A percentile compares a stretch with the other conserved stretches of the same genome.
These are phyloP conservation scores for Neocallimastix lanati DNA, from an alignment of 192 early-diverging fungal genomes.

Conservation along the genomic window DNA sequence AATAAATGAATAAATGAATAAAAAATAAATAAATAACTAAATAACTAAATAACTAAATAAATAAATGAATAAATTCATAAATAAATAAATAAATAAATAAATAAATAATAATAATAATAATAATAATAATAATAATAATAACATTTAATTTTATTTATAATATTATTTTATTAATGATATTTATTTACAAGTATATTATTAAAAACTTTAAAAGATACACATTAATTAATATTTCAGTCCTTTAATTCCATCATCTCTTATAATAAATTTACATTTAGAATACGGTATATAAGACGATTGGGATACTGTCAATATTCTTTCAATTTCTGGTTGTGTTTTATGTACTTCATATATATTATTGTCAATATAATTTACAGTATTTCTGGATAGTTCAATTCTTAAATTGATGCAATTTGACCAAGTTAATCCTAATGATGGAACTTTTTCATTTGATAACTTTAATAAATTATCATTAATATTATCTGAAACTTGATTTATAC, in stretches of 20 bases:
- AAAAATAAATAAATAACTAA: too few species aligned
- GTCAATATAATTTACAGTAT: slow-evolving; percentile 8
- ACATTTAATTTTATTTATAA: too few species aligned
- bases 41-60: too few species aligned
- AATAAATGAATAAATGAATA: too few species aligned
- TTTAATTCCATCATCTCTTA: neutral
- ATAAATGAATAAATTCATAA: too few species aligned
- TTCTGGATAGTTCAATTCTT: slow-evolving; percentile 34
- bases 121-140: too few species aligned
- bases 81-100: too few species aligned
- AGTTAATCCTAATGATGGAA: slow-evolving; percentile 47
- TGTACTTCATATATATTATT: neutral
- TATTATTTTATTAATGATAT: too few species aligned
- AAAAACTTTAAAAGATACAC: neutral
- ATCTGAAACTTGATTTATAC: slow-evolving; percentile 66
- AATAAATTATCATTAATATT: slow-evolving; percentile 6
- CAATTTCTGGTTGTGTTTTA: neutral
- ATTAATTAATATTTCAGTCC: neutral
- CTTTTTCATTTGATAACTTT: slow-evolving; percentile 15
- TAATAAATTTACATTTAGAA: neutral
- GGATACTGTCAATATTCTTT: neutral
- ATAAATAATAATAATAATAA: too few species aligned
- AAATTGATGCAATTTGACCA: slow-evolving; percentile 60
- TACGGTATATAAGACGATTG: neutral
- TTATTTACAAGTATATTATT: too few species aligned